Evolutionary conservation across 202 grass and related monocot species (phyloP), one percentile per base, ranked within the genome.

Genomic region (Zoysia matrella): DNA sequence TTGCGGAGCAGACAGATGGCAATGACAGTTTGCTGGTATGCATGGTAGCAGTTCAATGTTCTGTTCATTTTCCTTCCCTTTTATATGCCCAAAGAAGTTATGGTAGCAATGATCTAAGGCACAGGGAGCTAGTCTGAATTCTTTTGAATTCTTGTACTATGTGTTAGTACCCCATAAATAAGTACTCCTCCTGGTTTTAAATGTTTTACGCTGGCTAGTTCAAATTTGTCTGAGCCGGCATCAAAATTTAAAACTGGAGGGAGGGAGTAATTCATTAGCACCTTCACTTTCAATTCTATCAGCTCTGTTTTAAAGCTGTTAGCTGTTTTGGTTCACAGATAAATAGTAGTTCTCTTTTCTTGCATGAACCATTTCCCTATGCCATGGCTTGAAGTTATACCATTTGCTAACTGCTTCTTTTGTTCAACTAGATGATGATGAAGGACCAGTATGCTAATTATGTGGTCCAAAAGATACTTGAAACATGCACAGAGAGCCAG

Each of bases 391-490:
- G 8, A 7, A 62, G 15, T 83, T 15, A 74, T 8, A 69, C 30
- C 1, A 36, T 86, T 78, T 86, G 62, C 74, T 80, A 79, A 83
- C 49, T 15, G 15, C 18, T 60, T 87, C 44, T 14, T 75, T 62
- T 83, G 11, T 57, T 80, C 53, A 72, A 83, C 53, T 67, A 97
- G 94, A 82, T 49, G 16, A 97, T 97, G 94, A 94, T 97, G 91
- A 97, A 97, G 82, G 94, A 97, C 68, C 94, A 97, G 68, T 97
- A 86, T 64, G 94, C 94, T 45, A 97, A 97, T 69, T 97, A 93
- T 88, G 94, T 97, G 72, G 89, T 97, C 61, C 94, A 97, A 81
- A 97, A 91, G 84, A 97, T 97, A 85, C 94, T 97, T 7, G 94
- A 93, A 69, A 97, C 89, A 7, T 94, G 91, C 63, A 83, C 56